Evolutionary conservation across 192 early-diverging fungal genomes (phyloP).

Genomic region (Gorgonomyces haynaldii): DNA sequence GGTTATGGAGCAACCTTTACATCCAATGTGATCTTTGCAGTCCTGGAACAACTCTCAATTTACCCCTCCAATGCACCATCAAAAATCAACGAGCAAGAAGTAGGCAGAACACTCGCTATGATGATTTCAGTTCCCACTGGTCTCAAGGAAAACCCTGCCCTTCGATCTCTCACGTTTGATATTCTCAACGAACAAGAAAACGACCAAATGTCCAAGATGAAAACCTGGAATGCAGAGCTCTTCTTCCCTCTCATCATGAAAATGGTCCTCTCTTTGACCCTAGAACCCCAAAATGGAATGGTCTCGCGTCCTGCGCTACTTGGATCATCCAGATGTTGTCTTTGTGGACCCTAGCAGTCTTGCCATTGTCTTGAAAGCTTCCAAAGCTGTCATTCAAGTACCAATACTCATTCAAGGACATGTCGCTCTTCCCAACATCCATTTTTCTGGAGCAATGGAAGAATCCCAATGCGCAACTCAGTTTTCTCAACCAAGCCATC

Average conservation of each 20-base stretch:
- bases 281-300: slow-evolving; percentile 51
- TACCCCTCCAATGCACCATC: slow-evolving; percentile 7
- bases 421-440: slow-evolving; percentile 53
- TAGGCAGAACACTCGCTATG: slow-evolving; percentile 52
- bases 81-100: slow-evolving; percentile 15
- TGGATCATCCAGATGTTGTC: slow-evolving; percentile 54
- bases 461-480: slow-evolving; percentile 58
- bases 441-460: slow-evolving; percentile 64
- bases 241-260: slow-evolving; percentile 44
- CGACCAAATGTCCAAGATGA: slow-evolving; percentile 1
- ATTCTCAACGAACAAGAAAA: slow-evolving; percentile 14
- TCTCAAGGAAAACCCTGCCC: slow-evolving; percentile 19
- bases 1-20: slow-evolving; percentile 15
- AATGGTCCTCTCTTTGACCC: slow-evolving; percentile 22
- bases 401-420: slow-evolving; percentile 29
- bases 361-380: slow-evolving; percentile 48
- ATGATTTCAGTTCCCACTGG: slow-evolving; percentile 44
- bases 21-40: slow-evolving; percentile 3
- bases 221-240: slow-evolving; percentile 50
- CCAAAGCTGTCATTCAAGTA: slow-evolving; percentile 46
- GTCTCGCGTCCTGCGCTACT: slow-evolving; percentile 42
- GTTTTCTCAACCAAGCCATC: slow-evolving; percentile 51
- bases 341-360: slow-evolving; percentile 45
- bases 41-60: slow-evolving; percentile 13
- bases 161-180: slow-evolving; percentile 12